Conservation (phyloP, 495 filamentous ascomycete genomes). For the Apodospora peruviana region DNA sequence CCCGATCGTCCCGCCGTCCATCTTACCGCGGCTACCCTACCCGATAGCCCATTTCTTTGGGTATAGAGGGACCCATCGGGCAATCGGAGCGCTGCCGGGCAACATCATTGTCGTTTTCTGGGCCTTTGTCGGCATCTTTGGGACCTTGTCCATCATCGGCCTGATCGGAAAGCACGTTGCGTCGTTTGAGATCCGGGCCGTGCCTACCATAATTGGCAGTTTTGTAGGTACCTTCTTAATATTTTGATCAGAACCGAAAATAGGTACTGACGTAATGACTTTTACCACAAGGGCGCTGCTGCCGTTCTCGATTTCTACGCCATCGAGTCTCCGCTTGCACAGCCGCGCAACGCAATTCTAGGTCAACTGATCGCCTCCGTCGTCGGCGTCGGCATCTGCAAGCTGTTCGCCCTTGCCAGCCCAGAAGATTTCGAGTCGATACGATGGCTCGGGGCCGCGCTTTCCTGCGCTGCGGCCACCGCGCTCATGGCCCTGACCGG, state of each 20-base stretch:
- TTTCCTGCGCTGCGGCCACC: constrained; percentile 65
- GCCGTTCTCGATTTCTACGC: constrained; percentile 70
- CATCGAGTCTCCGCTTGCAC: constrained; percentile 77
- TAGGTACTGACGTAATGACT: background rate
- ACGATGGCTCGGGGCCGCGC: constrained; percentile 62
- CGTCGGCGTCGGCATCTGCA: constrained; percentile 58
- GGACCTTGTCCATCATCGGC: constrained; percentile 43
- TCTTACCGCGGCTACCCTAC: constrained; percentile 39
- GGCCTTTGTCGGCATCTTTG: constrained; percentile 51
- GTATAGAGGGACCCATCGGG: constrained; percentile 28
- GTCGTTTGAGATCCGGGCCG: constrained; percentile 27
- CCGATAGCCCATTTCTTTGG: constrained; percentile 49
- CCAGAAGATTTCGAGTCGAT: constrained; percentile 43
- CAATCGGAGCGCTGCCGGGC: constrained; percentile 29
- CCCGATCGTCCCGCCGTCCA: constrained; percentile 50
- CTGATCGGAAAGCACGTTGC: constrained; percentile 32
- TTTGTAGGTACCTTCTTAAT: constrained; percentile 32
- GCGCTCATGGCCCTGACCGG: constrained; percentile 70
- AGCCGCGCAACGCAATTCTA: constrained; percentile 71
- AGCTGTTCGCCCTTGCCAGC: constrained; percentile 60
- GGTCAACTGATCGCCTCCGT: constrained; percentile 66
- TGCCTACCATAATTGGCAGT: constrained; percentile 47
- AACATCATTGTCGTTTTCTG: constrained; percentile 46
- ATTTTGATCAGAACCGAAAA: no score
- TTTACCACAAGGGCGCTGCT: constrained; percentile 57